A percentile compares a stretch with the other conserved stretches of the same genome.
phyloP scores from a whole-genome alignment of 2,329 filamentous ascomycete species.

The Aspergillus flavus region DNA sequence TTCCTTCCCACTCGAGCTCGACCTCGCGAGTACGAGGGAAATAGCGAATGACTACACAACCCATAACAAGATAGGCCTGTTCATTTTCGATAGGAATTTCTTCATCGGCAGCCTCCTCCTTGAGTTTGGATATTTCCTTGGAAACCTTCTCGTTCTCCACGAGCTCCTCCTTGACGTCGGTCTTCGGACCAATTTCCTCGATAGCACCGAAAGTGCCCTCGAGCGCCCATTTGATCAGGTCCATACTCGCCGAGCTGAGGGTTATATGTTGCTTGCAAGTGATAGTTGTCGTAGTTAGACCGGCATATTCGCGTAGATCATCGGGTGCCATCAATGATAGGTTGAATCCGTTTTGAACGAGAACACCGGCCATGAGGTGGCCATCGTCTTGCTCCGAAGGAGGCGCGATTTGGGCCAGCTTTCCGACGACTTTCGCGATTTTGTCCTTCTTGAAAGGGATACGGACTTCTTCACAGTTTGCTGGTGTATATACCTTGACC shows the following conservation, averaged over 20 bases:
- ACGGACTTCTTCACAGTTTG: conserved; percentile 91
- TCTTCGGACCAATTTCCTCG: conserved; percentile 52
- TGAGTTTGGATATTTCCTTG: conserved; percentile 38
- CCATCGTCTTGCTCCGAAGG: conserved; percentile 55
- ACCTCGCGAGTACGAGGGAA: conserved; percentile 71
- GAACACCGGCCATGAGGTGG: conserved; percentile 78
- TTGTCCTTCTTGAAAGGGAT: conserved; percentile 97
- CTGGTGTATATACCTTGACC: conserved; percentile 89
- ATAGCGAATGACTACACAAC: conserved; percentile 81
- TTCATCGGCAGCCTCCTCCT: conserved; percentile 48
- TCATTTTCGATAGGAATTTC: conserved; percentile 42
- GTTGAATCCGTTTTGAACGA: conserved; percentile 98
- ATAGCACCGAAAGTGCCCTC: conserved; percentile 92
- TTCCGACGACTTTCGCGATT: conserved; percentile 92
- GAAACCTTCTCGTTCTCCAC: conserved; percentile 34
- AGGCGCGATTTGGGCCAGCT: conserved; percentile 79
- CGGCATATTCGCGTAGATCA: conserved; percentile 92
- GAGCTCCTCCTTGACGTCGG: conserved; percentile 27
- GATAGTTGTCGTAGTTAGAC: conserved; percentile 93
- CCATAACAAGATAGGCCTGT: conserved; percentile 73
- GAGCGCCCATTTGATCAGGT: conserved; percentile 89
- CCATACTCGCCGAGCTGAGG: conserved; percentile 83
- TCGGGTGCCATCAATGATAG: conserved; percentile 96
- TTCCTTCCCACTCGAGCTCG: conserved; percentile 95
- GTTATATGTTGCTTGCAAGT: conserved; percentile 88